Evolutionary conservation across 2,329 filamentous ascomycete species (phyloP), one percentile per base, ranked within the genome.

Genomic region (Exophiala sp.): DNA sequence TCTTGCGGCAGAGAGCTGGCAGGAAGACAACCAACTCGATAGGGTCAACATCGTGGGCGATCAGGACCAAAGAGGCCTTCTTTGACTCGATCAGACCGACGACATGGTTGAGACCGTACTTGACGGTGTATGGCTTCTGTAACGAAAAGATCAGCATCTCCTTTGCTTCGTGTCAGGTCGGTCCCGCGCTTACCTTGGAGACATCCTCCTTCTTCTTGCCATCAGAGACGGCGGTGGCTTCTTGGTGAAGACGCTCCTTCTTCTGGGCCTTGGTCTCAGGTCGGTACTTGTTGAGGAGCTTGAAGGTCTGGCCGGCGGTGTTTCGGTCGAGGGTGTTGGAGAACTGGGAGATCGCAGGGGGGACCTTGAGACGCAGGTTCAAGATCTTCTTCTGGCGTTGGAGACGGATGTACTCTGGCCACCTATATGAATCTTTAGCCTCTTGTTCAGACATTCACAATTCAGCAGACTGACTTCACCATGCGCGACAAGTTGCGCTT

Each of bases 131-230:
- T 71, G 94, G 94, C 89, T 99, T 99, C 57, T 60, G 29, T 21
- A 38, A 14, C 29, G 16, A 33, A 11, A 41, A 3, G 47, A 24
- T 38, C 35, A 38, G 5, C 35, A 38, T 35, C 33, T 35, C n/a
- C 3, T 9, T n/a, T 9, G 9, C 12, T 10, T 45, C 3, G 20
- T 7, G 41, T 20, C 29, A 21, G 42, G 6, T 7, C 11, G 8
- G 32, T 2, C 32, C 12, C 14, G 14, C 8, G 5, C 55, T 9
- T 55, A 60, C 57, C 90, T 97, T 97, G 88, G 85, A 89, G 75
- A 95, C 92, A 71, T 96, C 91, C 85, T 99, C 95, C 89, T 97
- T 97, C 89, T 97, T 99, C 89, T 97, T 96, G 78, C 95, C 94
- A 78, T 97, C 91, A 75, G 91, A 86, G 75, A 99, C 85, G 71